Conservation (phyloP, 495 filamentous ascomycete genomes). For the Penicillium desertorum region DNA sequence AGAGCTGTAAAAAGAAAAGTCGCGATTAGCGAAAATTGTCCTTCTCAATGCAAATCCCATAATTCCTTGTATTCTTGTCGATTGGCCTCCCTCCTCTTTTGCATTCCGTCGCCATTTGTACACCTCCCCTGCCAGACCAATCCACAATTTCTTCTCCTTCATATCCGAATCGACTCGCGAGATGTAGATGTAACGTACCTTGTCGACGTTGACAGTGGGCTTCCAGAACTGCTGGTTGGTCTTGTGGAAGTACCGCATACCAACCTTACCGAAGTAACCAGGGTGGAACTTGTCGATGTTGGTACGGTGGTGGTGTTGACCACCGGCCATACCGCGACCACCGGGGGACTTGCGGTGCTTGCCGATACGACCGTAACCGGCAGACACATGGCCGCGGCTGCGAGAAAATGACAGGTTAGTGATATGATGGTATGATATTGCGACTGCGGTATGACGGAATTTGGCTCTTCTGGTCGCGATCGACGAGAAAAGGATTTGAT, state of each 20-base stretch:
- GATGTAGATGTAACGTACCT: slow-evolving; percentile 54
- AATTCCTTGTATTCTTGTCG: slow-evolving; percentile 9
- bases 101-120: not conserved
- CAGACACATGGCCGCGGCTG: slow-evolving; percentile 91
- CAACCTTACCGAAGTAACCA: slow-evolving; percentile 97
- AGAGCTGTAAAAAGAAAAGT: slow-evolving; percentile 58
- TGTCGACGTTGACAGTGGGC: slow-evolving; percentile 86
- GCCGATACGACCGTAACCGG: slow-evolving; percentile 88
- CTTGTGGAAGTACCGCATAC: slow-evolving; percentile 95
- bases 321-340: slow-evolving; percentile 96
- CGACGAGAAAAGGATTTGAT: slow-evolving; percentile 19
- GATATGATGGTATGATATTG: slow-evolving; percentile 14
- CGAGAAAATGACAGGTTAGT: slow-evolving; percentile 28
- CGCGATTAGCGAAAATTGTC: slow-evolving; percentile 22
- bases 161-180: slow-evolving; percentile 13
- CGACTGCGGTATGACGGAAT: slow-evolving; percentile 25
- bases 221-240: slow-evolving; percentile 89
- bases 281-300: slow-evolving; percentile 95
- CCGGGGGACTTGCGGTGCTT: slow-evolving; percentile 93
- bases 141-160: slow-evolving; percentile 5
- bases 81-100: slow-evolving; percentile 1
- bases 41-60: not conserved
- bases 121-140: slow-evolving; percentile 5
- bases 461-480: slow-evolving; percentile 24
- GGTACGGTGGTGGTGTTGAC: slow-evolving; percentile 89